Evolutionary conservation across 2,329 filamentous ascomycete species (phyloP), one percentile per base, ranked within the genome.

Genomic region (Fusarium nelsonii): DNA sequence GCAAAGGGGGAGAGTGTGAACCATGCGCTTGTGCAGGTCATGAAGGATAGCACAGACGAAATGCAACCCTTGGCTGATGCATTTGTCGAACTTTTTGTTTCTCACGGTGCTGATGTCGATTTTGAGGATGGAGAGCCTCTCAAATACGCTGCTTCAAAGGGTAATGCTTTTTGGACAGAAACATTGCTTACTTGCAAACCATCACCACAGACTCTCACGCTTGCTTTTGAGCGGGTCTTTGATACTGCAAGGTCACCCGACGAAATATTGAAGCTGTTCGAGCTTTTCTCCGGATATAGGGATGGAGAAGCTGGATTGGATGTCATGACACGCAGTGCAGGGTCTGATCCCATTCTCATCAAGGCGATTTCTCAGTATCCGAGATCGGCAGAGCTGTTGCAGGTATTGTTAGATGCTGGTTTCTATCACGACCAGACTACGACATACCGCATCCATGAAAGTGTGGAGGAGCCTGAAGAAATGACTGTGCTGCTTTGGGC

Each of bases 401-500:
- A 84, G 61, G 81, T 83, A 1, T 78, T 89, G 3, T 75, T 90
- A 5, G 82, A 89, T 58, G 83, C 84, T 8, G 88, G 88, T 0
- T 88, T 85, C 62, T 89, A 89, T 70, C 81, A 89, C 59, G 87
- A 90, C 59, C 85, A 89, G 69, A 81, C 81, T 3, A 81, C 76
- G 4, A 80, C 70, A 1, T 81, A 76, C 54, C 79, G 76, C 4
- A 79, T 87, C 3, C 78, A 85, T 57, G 78, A 83, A 0, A 81
- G 83, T 12, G 63, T 83, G 1, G 81, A 84, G 3, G 84, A 85
- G 36, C 78, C 82, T 4, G 89, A 92, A 74, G 78, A 81, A 11
- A 82, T 89, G 44, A 86, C 86, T 3, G 79, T 89, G 3, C 78
- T 91, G 9, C 79, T 85, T 51, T 91, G 89, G 89, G 84, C 87